Conservation (phyloP, 208 protist genomes). For the Crithidia mellificae region DNA sequence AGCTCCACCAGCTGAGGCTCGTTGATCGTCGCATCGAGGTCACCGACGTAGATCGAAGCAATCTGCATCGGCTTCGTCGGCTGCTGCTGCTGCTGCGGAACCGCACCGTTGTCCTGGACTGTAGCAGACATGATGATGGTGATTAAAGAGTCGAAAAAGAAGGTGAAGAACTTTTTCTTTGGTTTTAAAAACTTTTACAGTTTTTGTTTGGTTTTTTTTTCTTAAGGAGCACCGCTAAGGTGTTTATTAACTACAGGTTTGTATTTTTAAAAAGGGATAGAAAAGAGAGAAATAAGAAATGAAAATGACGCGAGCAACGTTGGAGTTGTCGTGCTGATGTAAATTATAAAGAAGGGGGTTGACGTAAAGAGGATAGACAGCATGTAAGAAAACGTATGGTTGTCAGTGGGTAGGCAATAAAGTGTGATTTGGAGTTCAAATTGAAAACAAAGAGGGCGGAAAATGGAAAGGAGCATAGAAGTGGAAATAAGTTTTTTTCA, state of each 20-base stretch:
- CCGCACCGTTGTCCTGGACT: constrained; percentile 33
- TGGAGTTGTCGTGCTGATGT: constrained; percentile 30
- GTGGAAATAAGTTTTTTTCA: too few species aligned
- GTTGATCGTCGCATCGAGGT: constrained; percentile 93
- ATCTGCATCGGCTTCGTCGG: constrained; percentile 85
- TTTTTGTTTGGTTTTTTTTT: constrained; percentile 33
- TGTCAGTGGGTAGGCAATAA: too few species aligned
- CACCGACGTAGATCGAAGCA: constrained; percentile 98
- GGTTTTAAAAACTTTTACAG: constrained; percentile 15
- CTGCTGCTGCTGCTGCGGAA: constrained; percentile 23
- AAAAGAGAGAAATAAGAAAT: constrained; percentile 37
- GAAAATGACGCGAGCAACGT: constrained; percentile 27
- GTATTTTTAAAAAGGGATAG: constrained; percentile 8
- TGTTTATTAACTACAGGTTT: constrained; percentile 11
- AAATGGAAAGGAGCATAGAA: too few species aligned
- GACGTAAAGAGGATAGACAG: too few species aligned
- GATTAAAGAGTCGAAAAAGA: constrained; percentile 22
- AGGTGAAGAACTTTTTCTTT: constrained; percentile 15
- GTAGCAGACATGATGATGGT: constrained; percentile 30
- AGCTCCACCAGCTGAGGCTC: constrained; percentile 97
- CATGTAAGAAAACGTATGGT: too few species aligned
- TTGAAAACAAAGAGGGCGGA: too few species aligned
- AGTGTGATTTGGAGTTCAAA: too few species aligned
- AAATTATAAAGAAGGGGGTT: too few species aligned
- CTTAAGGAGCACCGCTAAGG: not conserved